phyloP scores from a whole-genome alignment of 192 early-diverging fungal species.

The Lobulomyces angularis region DNA sequence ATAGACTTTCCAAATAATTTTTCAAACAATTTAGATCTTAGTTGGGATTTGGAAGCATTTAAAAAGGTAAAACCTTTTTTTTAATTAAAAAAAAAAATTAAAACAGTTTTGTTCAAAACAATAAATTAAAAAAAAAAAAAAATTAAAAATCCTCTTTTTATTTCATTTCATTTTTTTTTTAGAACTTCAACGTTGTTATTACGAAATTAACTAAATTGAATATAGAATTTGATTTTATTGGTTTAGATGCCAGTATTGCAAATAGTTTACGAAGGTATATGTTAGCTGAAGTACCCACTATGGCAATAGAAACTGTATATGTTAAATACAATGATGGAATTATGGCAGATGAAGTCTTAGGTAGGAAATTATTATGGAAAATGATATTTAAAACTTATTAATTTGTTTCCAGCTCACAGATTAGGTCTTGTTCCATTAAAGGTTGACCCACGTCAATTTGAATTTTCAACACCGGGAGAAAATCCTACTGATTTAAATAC shows the following conservation, averaged over 20 bases:
- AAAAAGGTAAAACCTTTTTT: slow-evolving; percentile 35
- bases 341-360: slow-evolving; percentile 84
- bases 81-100: neutral
- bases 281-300: slow-evolving; percentile 91
- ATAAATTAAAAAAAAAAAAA: no score
- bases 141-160: slow-evolving; percentile 6
- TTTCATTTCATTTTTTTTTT: neutral
- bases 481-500: slow-evolving; percentile 85
- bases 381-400: no score
- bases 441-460: slow-evolving; percentile 71
- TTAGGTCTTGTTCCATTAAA: slow-evolving; percentile 85
- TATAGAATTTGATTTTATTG: slow-evolving; percentile 94
- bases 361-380: no score
- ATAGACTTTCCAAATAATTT: slow-evolving; percentile 66
- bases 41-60: slow-evolving; percentile 57
- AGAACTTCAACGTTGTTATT: slow-evolving; percentile 67
- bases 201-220: slow-evolving; percentile 49
- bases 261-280: slow-evolving; percentile 87
- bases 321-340: slow-evolving; percentile 83
- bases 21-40: slow-evolving; percentile 43
- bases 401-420: no score
- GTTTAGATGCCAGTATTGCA: slow-evolving; percentile 83
- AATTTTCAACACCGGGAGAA: slow-evolving; percentile 59
- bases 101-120: slow-evolving; percentile 3
- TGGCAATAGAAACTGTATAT: slow-evolving; percentile 94